Evolutionary conservation across 202 grass and related monocot species (phyloP), one percentile per base, ranked within the genome.

Genomic region (Panicum hallii): DNA sequence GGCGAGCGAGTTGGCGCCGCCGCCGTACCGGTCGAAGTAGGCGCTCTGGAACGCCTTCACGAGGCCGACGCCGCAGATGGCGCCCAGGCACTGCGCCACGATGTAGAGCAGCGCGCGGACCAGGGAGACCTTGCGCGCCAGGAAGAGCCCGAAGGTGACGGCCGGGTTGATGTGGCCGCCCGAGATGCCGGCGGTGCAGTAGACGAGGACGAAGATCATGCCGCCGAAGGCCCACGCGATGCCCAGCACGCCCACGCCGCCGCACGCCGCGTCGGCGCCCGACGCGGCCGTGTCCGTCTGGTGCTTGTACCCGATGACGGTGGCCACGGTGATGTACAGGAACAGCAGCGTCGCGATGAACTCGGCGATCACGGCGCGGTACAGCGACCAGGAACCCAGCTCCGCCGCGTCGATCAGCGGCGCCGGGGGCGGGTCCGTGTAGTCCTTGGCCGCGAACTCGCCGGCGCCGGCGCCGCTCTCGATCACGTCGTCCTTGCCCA

Each of bases 181-280:
- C 0, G 94, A 97, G 83, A 97, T 97, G 11, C 94, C 94, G 11
- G 94, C 94, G 47, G 94, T 97, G 94, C 94, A 97, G 86, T 97
- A 97, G 72, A 97, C 94, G 34, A 97, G 94, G 46, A 97, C 87
- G 84, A 97, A 97, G 71, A 97, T 97, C 94, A 97, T 97, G 83
- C 94, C 94, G 1, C 94, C 94, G 79, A 97, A 97, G 11, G 94
- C 94, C 94, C 94, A 94, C 2, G 94, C 94, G 86, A 97, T 94
- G 69, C 92, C 94, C 7, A 97, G 89, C 4, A 90, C 36, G 26
- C 94, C 94, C 30, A 94, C 94, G 1, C 94, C 94, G 70, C 81
- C 75, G 76, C 94, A 97, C 1, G 75, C 86, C 1, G 75, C 86
- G 67, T 94, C 94, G 4, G 83, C 12, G 15, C 20, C n/a, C 22